These are phyloP conservation scores for Centrapalus pauciflorus DNA, from an alignment of 129 eudicot species.

Conservation along the genomic window DNA sequence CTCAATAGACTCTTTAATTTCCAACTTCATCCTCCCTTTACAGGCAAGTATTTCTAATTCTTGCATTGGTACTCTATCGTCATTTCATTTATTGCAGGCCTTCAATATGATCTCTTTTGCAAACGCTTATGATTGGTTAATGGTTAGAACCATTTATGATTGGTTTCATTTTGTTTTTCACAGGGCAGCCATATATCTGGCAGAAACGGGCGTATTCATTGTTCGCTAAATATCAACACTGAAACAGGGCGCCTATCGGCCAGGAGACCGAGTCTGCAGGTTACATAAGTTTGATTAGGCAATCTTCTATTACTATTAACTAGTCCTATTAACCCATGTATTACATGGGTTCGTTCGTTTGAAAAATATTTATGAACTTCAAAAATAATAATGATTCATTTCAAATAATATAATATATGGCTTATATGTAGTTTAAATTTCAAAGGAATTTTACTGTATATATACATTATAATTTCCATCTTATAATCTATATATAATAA, in stretches of 20 bases:
- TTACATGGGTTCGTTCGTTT: too few relatives aligned
- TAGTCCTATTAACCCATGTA: too few relatives aligned
- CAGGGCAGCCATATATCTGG: conserved; percentile 87
- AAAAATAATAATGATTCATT: too few relatives aligned
- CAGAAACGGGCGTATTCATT: conserved; percentile 83
- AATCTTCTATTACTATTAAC: neutral
- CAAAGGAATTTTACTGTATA: too few relatives aligned
- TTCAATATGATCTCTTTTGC: too few relatives aligned
- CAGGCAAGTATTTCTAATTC: conserved; percentile 42
- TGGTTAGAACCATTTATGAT: neutral
- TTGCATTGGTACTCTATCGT: neutral
- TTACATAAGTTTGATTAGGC: conserved; percentile 5
- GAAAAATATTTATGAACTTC: too few relatives aligned
- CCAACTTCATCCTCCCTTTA: conserved; percentile 91
- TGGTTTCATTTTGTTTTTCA: conserved; percentile 10
- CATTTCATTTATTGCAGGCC: neutral
- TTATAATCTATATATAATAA: too few relatives aligned
- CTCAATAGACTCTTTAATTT: conserved; percentile 85
- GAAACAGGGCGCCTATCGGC: conserved; percentile 98
- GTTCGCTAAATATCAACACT: conserved; percentile 90
- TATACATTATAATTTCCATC: too few relatives aligned
- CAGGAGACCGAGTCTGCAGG: conserved; percentile 98
- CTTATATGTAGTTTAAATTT: too few relatives aligned
- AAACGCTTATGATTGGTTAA: neutral
- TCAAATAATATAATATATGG: too few relatives aligned